A percentile compares a stretch with the other conserved stretches of the same genome.
These are phyloP conservation scores for Pseudohyphozyma bogoriensis DNA, from an alignment of 768 basidiomycete genomes.

Conservation along the genomic window DNA sequence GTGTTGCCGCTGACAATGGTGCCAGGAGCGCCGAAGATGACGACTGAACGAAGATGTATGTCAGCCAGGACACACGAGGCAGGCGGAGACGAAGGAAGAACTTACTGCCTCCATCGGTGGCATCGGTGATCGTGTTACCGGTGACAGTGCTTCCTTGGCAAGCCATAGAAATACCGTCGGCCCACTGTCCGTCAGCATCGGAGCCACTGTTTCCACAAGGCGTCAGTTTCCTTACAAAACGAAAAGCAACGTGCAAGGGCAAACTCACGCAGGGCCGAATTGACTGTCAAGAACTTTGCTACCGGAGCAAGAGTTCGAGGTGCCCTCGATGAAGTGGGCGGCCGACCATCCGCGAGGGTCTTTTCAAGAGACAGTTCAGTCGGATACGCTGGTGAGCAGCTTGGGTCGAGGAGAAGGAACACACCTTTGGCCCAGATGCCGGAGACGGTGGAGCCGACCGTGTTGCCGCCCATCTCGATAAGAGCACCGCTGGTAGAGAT, in stretches of 20 bases:
- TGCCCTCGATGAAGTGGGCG: conserved; percentile 1
- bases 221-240: not conserved
- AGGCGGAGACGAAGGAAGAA: conserved; percentile 28
- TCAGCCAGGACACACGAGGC: not conserved
- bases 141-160: not conserved
- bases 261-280: conserved; percentile 13
- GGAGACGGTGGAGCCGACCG: conserved; percentile 12
- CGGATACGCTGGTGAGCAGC: not conserved
- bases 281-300: conserved; percentile 19
- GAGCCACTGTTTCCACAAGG: not conserved
- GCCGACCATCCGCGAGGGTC: not conserved
- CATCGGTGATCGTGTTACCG: not conserved
- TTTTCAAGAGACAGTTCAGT: too few relatives aligned
- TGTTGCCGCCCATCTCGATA: conserved; percentile 26
- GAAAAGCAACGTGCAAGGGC: too few relatives aligned
- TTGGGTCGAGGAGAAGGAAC: conserved; percentile 28
- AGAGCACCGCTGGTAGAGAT: conserved; percentile 7
- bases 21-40: not conserved
- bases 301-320: conserved; percentile 1
- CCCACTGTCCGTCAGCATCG: not conserved
- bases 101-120: conserved; percentile 23
- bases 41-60: not conserved
- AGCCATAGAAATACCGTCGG: not conserved
- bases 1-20: conserved; percentile 1
- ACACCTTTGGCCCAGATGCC: conserved; percentile 13